Conservation (phyloP, 768 basidiomycete species). For the Agaricus blazei region DNA sequence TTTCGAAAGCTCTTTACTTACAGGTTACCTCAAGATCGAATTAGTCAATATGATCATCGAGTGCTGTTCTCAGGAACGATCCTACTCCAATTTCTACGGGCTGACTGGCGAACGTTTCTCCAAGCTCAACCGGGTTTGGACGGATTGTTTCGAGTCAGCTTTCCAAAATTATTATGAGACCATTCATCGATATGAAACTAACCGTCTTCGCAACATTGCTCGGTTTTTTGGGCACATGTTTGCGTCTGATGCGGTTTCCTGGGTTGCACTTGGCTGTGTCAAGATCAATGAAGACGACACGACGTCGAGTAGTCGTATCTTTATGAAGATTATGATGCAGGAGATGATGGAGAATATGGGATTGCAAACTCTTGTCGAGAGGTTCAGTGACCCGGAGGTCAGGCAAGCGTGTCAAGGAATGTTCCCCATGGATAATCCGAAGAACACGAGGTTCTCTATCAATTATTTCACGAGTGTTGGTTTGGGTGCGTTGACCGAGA, state of each 20-base stretch:
- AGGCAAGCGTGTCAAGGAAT: slow-evolving; percentile 68
- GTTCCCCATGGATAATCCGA: slow-evolving; percentile 96
- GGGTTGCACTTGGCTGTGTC: slow-evolving; percentile 79
- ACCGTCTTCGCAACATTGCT: slow-evolving; percentile 94
- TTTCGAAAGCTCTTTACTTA: not conserved
- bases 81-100: slow-evolving; percentile 97
- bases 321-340: slow-evolving; percentile 93
- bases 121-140: slow-evolving; percentile 95
- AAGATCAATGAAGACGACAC: slow-evolving; percentile 98
- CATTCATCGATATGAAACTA: slow-evolving; percentile 98
- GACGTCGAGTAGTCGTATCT: slow-evolving; percentile 93
- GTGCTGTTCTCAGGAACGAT: slow-evolving; percentile 99
- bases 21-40: slow-evolving; percentile 60
- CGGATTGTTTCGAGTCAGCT: slow-evolving; percentile 80
- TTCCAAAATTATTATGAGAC: slow-evolving; percentile 91
- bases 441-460: slow-evolving; percentile 94
- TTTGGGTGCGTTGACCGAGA: slow-evolving; percentile 85
- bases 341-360: slow-evolving; percentile 97
- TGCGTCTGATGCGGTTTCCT: slow-evolving; percentile 82
- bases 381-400: slow-evolving; percentile 87
- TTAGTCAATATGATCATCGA: slow-evolving; percentile 98
- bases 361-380: slow-evolving; percentile 74
- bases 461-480: slow-evolving; percentile 98
- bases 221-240: slow-evolving; percentile 94
- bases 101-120: slow-evolving; percentile 94